Evolutionary conservation across 371 early-diverging fungal genomes (phyloP).

Genomic region (Mucor piriformis): DNA sequence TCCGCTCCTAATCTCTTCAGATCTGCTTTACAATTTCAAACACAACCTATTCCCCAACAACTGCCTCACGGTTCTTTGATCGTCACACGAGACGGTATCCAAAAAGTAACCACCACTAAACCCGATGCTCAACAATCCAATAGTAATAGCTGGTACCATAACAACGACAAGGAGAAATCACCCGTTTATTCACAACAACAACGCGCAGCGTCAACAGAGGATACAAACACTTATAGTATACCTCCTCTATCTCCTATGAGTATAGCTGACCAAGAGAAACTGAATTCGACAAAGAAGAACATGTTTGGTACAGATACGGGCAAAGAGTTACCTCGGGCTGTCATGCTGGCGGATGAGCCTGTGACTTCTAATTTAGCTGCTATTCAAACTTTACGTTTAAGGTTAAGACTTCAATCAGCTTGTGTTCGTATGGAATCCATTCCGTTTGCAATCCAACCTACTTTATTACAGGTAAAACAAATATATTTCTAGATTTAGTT

Average conservation of each 20-base stretch:
- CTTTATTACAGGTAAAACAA: slow-evolving; percentile 31
- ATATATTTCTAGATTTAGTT: not conserved
- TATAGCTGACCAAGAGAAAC: slow-evolving; percentile 1
- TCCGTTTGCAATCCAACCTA: slow-evolving; percentile 42
- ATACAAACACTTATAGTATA: not conserved
- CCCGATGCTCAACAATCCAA: not conserved
- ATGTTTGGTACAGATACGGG: not conserved
- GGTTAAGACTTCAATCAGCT: slow-evolving; percentile 40
- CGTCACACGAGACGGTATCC: slow-evolving; percentile 30
- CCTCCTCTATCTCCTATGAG: slow-evolving; percentile 28
- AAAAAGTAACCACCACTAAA: slow-evolving; percentile 2
- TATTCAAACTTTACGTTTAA: slow-evolving; percentile 45
- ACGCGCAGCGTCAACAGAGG: not conserved
- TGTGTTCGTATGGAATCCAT: slow-evolving; percentile 32
- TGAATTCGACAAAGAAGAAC: not conserved
- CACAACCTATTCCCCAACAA: not conserved
- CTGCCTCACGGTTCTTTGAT: slow-evolving; percentile 25
- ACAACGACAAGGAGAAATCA: not conserved
- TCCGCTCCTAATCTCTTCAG: too few species aligned
- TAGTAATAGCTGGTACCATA: slow-evolving; percentile 10
- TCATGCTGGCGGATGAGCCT: slow-evolving; percentile 25
- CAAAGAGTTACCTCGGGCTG: slow-evolving; percentile 4
- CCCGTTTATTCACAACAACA: not conserved
- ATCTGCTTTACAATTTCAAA: not conserved
- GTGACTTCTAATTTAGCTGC: slow-evolving; percentile 43